Base-by-base conservation (phyloP, 495 filamentous ascomycete genomes). In the Immersiella caudata region DNA sequence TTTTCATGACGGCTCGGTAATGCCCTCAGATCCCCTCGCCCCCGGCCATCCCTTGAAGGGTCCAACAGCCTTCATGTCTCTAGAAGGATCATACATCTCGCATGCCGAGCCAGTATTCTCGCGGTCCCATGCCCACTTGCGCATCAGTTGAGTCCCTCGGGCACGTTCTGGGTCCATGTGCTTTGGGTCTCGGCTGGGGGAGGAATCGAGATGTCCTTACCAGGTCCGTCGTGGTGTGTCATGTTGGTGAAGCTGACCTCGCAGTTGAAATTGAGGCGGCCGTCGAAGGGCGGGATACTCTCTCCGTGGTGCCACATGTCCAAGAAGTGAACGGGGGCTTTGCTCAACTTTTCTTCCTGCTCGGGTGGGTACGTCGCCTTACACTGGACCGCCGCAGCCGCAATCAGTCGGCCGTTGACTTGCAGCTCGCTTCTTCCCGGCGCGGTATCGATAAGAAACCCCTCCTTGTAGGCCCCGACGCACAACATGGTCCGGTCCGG, bases 91-190 rank as follows among this genome's bases (percentile, higher is more conserved):
- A 12, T 54, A 52, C 40, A 52, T 54, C 49, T 64, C 46, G 18
- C 46, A 54, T 8, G 61, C 61, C 18, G 61, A 22, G 20, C 61
- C 61, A 11, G 9, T 29, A 33, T 54, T 64, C 21, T 24, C 22
- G 8, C 62, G 62, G 54, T 88, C 81, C 87, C 86, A 89, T 6
- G 81, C 83, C 86, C 87, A 89, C 27, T 78, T 79, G 65, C 75
- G 68, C 35, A 60, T 71, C 55, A 83, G 63, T 64, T 64, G 6
- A 64, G 26, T 7, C 62, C 62, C 11, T 64, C 46, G 46, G 46
- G 49, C 21, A 55, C 62, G 49, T 64, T 26, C 46, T 64, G 62
- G 62, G 46, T 64, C n/a, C 20, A 64, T 1, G 62, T 64, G 24
- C 62, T 64, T 26, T 55, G 62, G 2, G 40, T 8, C 14, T 26